Evolutionary conservation across 495 filamentous ascomycete genomes (phyloP).

Genomic region (Penicillium subrubescens): DNA sequence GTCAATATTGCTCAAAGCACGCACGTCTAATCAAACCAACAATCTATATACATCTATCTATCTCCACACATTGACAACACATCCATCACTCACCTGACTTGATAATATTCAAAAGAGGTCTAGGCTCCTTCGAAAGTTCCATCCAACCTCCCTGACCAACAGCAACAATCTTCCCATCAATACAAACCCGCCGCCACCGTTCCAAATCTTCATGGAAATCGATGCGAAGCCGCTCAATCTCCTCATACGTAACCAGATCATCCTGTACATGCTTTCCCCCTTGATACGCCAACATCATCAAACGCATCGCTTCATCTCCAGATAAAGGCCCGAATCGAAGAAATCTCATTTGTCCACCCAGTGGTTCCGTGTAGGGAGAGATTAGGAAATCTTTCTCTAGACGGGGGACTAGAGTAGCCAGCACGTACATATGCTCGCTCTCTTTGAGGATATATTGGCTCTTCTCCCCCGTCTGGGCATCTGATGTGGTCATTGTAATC

Average conservation of each 20-base stretch:
- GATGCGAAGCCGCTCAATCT: constrained; percentile 63
- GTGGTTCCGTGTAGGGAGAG: constrained; percentile 64
- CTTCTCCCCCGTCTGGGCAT: constrained; percentile 15
- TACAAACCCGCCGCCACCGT: constrained; percentile 79
- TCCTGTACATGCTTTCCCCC: constrained; percentile 70
- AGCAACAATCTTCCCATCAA: constrained; percentile 84
- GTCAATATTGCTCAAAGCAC: not conserved
- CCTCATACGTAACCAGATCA: constrained; percentile 63
- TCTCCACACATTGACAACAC: not conserved
- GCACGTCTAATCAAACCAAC: not conserved
- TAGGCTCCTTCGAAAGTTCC: constrained; percentile 53
- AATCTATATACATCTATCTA: not conserved
- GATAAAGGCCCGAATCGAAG: constrained; percentile 71
- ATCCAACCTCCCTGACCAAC: constrained; percentile 73
- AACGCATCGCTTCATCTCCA: constrained; percentile 65
- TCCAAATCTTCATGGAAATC: constrained; percentile 62
- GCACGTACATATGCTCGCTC: constrained; percentile 65
- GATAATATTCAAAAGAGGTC: constrained; percentile 29
- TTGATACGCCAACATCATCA: constrained; percentile 77
- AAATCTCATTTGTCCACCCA: constrained; percentile 67
- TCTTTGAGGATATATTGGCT: constrained; percentile 10
- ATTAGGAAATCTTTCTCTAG: constrained; percentile 81
- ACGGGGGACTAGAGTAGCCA: constrained; percentile 73
- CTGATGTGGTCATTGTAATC: constrained; percentile 45
- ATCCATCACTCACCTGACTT: constrained; percentile 7